These are phyloP conservation scores for Rugonectria rugulosa DNA, from an alignment of 2,329 filamentous ascomycete genomes.

Conservation along the genomic window DNA sequence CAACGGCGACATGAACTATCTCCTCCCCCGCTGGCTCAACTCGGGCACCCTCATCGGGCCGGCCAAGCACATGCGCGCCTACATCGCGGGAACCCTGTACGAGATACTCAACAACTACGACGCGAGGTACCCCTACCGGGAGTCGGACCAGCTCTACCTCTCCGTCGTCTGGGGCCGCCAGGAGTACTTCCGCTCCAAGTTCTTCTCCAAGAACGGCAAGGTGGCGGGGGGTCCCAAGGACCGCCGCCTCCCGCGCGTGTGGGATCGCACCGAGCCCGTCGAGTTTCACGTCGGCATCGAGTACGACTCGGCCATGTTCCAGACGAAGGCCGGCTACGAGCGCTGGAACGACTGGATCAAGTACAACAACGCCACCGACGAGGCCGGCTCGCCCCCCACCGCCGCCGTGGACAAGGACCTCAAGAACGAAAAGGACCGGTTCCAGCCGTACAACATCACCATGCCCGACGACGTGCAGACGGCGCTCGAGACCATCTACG, in stretches of 20 bases:
- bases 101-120: conserved; percentile 46
- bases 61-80: conserved; percentile 38
- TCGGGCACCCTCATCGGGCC: conserved; percentile 55
- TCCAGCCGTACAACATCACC: conserved; percentile 41
- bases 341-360: conserved; percentile 44
- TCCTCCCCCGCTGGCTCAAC: conserved; percentile 52
- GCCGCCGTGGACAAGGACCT: conserved; percentile 35
- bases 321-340: conserved; percentile 48
- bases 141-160: conserved; percentile 55
- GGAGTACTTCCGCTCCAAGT: conserved; percentile 47
- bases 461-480: conserved; percentile 44
- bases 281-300: conserved; percentile 50
- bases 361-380: conserved; percentile 33
- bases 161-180: conserved; percentile 52
- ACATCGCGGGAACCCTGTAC: conserved; percentile 38
- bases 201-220: not conserved
- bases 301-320: conserved; percentile 51
- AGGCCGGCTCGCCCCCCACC: conserved; percentile 28
- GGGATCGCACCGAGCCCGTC: conserved; percentile 20
- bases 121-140: conserved; percentile 36
- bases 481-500: conserved; percentile 42
- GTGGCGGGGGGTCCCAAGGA: conserved; percentile 20
- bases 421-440: conserved; percentile 34
- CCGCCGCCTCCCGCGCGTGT: conserved; percentile 13
- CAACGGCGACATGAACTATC: conserved; percentile 41